Percentiles rank a stretch among this genome's conserved stretches.
These are phyloP conservation scores for Chytriomyces sp. DNA, from an alignment of 192 early-diverging fungal species.

Conservation along the genomic window DNA sequence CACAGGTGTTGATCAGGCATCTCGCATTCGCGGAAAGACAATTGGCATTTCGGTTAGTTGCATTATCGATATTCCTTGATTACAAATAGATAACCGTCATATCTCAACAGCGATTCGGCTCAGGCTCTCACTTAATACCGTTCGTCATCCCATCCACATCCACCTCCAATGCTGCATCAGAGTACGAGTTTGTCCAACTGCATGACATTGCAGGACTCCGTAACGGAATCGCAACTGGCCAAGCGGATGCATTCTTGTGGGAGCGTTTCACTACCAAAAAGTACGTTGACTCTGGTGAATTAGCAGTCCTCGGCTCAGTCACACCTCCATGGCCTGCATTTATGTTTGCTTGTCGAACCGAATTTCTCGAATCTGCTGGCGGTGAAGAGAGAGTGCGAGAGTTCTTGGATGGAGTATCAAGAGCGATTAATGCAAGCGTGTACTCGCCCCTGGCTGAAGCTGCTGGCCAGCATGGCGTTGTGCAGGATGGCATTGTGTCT, in stretches of 20 bases:
- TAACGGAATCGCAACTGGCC: slow-evolving; percentile 65
- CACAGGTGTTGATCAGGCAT: slow-evolving; percentile 48
- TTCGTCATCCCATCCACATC: slow-evolving; percentile 41
- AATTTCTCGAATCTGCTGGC: slow-evolving; percentile 31
- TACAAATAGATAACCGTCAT: no score
- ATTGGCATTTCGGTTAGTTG: slow-evolving; percentile 33
- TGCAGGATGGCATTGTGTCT: slow-evolving; percentile 12
- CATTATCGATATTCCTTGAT: background rate
- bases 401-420: slow-evolving; percentile 49
- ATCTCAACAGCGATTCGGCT: slow-evolving; percentile 66
- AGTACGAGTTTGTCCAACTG: slow-evolving; percentile 71
- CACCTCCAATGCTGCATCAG: slow-evolving; percentile 61
- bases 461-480: slow-evolving; percentile 36
- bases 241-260: slow-evolving; percentile 86
- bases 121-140: slow-evolving; percentile 72
- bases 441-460: background rate
- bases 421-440: slow-evolving; percentile 51
- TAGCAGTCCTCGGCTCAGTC: slow-evolving; percentile 75
- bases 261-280: slow-evolving; percentile 87
- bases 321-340: slow-evolving; percentile 92
- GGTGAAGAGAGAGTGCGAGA: slow-evolving; percentile 25
- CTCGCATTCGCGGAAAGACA: slow-evolving; percentile 22
- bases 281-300: slow-evolving; percentile 71
- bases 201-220: slow-evolving; percentile 77
- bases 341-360: slow-evolving; percentile 67